phyloP scores from a whole-genome alignment of 208 protist species.

The Tritrichomonas musculus region DNA sequence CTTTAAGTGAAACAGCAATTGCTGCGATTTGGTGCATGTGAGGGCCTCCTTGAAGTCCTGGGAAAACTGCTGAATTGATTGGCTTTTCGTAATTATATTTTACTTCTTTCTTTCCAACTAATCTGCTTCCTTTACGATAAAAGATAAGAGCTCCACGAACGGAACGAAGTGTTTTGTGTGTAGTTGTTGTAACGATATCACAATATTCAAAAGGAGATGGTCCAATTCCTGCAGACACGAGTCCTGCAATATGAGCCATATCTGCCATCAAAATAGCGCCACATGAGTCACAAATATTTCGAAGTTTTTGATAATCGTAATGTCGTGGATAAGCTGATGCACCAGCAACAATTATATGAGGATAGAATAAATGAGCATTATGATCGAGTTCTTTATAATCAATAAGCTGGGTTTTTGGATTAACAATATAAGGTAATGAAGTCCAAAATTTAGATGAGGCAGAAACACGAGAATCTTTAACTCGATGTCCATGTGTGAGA shows the following conservation, averaged over 20 bases:
- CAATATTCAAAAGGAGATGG: constrained; percentile 78
- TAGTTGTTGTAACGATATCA: constrained; percentile 99
- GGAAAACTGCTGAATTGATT: constrained; percentile 95
- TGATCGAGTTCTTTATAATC: constrained; percentile 75
- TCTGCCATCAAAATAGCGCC: constrained; percentile 84
- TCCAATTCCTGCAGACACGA: constrained; percentile 43
- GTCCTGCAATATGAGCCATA: constrained; percentile 88
- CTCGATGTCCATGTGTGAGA: constrained; percentile 96
- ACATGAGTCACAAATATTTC: constrained; percentile 64
- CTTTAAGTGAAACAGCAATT: constrained; percentile 81
- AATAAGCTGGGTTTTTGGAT: constrained; percentile 72
- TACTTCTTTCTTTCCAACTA: constrained; percentile 43
- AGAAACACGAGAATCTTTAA: constrained; percentile 82
- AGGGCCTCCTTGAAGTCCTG: constrained; percentile 87
- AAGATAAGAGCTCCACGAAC: constrained; percentile 79
- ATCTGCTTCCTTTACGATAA: constrained; percentile 65
- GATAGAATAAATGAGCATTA: constrained; percentile 68
- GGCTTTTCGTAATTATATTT: constrained; percentile 67
- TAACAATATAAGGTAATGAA: constrained; percentile 85
- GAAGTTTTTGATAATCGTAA: constrained; percentile 76
- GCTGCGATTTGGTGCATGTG: constrained; percentile 94
- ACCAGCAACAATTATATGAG: constrained; percentile 79
- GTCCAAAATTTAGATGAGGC: constrained; percentile 94
- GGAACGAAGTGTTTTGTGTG: constrained; percentile 94
- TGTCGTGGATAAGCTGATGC: constrained; percentile 90